phyloP scores from a whole-genome alignment of 441 rosid species.

The Gossypium gossypioides region DNA sequence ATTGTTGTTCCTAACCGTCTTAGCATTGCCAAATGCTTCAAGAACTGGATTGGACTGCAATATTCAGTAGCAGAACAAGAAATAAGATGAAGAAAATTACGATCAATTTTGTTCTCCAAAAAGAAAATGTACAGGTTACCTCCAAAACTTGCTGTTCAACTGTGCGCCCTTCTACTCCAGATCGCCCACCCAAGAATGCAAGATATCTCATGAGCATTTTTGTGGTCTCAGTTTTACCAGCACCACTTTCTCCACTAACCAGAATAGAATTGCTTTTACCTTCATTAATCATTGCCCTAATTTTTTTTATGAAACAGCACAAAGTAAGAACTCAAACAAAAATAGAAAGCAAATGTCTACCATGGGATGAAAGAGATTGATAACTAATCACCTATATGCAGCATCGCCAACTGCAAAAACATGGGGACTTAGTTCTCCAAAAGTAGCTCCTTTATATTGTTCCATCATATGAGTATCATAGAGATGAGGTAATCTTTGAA shows the following conservation, averaged over 20 bases:
- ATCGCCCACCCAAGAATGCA: constrained; percentile 91
- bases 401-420: constrained; percentile 97
- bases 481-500: constrained; percentile 94
- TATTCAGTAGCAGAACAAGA: neutral
- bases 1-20: constrained; percentile 95
- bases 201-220: constrained; percentile 99
- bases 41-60: constrained; percentile 98
- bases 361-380: neutral
- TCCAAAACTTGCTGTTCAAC: constrained; percentile 99
- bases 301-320: constrained; percentile 16
- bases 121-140: constrained; percentile 34
- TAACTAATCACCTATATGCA: constrained; percentile 59
- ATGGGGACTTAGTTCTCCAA: constrained; percentile 99
- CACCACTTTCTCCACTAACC: constrained; percentile 99
- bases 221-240: constrained; percentile 99
- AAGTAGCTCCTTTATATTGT: constrained; percentile 93
- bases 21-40: constrained; percentile 99
- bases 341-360: neutral
- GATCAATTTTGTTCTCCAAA: neutral
- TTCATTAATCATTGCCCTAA: constrained; percentile 94
- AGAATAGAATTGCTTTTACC: constrained; percentile 96
- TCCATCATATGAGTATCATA: constrained; percentile 99
- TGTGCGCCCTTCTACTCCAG: constrained; percentile 95
- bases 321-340: constrained; percentile 15
- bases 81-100: neutral